These are phyloP conservation scores for Orbilia brochopaga DNA, from an alignment of 2,329 filamentous ascomycete genomes.

Conservation along the genomic window DNA sequence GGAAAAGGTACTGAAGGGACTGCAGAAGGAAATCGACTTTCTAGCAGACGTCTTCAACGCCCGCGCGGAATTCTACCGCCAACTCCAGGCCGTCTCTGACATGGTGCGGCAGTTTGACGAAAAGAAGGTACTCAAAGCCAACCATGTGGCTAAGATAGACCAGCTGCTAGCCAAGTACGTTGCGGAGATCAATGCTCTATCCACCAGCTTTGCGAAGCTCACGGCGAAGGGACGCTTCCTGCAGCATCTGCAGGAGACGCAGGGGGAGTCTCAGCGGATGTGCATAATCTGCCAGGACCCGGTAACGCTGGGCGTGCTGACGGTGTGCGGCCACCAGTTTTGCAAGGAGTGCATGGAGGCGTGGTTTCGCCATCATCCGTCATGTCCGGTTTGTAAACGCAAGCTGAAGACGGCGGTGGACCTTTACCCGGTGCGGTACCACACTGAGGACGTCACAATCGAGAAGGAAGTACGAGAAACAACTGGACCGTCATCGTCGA, in stretches of 20 bases:
- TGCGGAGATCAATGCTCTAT: constrained; percentile 17
- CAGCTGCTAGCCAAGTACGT: constrained; percentile 20
- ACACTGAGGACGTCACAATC: constrained; percentile 74
- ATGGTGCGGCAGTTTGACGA: constrained; percentile 72
- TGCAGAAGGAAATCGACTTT: constrained; percentile 55
- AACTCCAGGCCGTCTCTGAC: constrained; percentile 89
- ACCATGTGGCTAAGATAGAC: constrained; percentile 66
- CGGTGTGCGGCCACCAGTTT: constrained; percentile 88
- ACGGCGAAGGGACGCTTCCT: constrained; percentile 75
- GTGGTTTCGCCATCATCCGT: constrained; percentile 77
- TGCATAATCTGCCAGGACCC: constrained; percentile 82
- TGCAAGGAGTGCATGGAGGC: constrained; percentile 83
- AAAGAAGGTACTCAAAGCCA: constrained; percentile 65
- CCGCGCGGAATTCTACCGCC: constrained; percentile 85
- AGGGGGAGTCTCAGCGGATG: constrained; percentile 70
- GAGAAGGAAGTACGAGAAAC: constrained; percentile 64
- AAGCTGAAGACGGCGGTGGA: constrained; percentile 68
- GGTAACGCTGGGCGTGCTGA: constrained; percentile 80
- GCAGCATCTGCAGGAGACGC: constrained; percentile 63
- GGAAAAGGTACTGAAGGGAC: constrained; percentile 61
- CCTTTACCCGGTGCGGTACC: constrained; percentile 84
- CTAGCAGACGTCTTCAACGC: constrained; percentile 73
- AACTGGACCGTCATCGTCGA: not conserved
- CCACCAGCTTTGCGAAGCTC: constrained; percentile 18
- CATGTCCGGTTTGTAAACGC: constrained; percentile 84